Conservation (phyloP, 768 basidiomycete genomes). For the Tulasnella sp. region DNA sequence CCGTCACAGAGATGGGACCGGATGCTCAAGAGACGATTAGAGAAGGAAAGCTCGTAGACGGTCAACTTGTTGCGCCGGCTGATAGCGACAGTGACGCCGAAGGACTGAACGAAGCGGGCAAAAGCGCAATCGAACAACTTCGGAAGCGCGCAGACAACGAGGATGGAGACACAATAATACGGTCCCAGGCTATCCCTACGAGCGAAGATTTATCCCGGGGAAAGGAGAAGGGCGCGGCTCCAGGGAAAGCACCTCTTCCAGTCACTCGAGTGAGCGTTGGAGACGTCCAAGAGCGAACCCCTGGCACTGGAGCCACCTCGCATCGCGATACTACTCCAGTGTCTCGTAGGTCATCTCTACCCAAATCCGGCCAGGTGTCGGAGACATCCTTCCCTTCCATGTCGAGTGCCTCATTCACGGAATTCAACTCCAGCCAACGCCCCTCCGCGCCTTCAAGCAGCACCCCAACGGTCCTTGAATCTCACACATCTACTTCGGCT, state of each 20-base stretch:
- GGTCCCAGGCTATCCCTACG: neutral
- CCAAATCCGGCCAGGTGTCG: neutral
- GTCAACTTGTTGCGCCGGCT: conserved; percentile 1
- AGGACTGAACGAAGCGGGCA: neutral
- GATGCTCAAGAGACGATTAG: neutral
- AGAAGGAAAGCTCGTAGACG: conserved; percentile 11
- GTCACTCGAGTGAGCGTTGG: neutral
- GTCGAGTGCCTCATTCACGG: neutral
- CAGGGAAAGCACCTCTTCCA: neutral
- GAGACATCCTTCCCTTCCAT: neutral
- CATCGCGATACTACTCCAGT: neutral
- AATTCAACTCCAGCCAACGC: neutral
- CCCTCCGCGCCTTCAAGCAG: neutral
- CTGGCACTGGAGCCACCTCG: neutral
- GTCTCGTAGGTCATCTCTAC: neutral
- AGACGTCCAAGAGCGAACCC: neutral
- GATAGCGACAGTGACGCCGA: conserved; percentile 11
- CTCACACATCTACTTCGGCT: neutral
- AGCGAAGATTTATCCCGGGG: neutral
- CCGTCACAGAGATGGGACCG: conserved; percentile 2
- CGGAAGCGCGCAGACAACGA: neutral
- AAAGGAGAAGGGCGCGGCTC: neutral
- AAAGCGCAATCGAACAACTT: neutral
- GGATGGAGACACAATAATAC: neutral
- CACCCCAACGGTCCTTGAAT: neutral